Conservation (phyloP, 768 basidiomycete genomes). For the Tulasnella sp. region DNA sequence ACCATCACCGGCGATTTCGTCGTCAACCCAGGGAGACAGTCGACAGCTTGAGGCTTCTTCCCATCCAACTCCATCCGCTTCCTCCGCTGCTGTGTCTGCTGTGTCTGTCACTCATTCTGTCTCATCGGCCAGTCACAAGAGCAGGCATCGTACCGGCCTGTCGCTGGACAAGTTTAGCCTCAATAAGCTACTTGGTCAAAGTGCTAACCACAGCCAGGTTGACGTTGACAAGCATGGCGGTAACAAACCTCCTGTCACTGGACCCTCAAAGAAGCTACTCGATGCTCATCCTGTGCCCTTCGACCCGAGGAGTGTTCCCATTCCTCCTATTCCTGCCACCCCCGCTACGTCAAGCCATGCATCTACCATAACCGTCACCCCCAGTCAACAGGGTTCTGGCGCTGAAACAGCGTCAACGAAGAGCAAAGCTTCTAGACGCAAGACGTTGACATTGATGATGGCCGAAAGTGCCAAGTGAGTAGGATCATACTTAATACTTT, state of each 20-base stretch:
- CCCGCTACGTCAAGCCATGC: slow-evolving; percentile 10
- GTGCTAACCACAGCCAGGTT: neutral
- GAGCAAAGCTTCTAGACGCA: slow-evolving; percentile 41
- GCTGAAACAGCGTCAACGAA: slow-evolving; percentile 21
- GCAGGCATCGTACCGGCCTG: slow-evolving; percentile 50
- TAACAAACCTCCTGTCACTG: slow-evolving; percentile 2
- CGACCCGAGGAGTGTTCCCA: slow-evolving; percentile 10
- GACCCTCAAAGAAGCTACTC: slow-evolving; percentile 9
- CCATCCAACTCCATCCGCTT: slow-evolving; percentile 15
- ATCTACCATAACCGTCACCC: slow-evolving; percentile 21
- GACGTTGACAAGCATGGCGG: neutral
- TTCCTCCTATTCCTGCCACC: slow-evolving; percentile 19
- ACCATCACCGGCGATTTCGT: too few relatives aligned
- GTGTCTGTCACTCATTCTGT: slow-evolving; percentile 1
- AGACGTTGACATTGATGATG: slow-evolving; percentile 80
- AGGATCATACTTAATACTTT: slow-evolving; percentile 12
- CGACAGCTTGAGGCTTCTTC: too few relatives aligned
- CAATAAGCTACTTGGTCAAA: slow-evolving; percentile 51
- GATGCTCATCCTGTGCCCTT: neutral
- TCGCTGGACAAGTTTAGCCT: slow-evolving; percentile 72
- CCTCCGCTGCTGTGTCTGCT: neutral
- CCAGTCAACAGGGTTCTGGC: slow-evolving; percentile 1
- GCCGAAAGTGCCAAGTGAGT: slow-evolving; percentile 32
- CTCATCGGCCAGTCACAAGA: slow-evolving; percentile 6
- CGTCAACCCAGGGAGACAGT: too few relatives aligned